phyloP scores from a whole-genome alignment of 2,329 filamentous ascomycete genomes.

The Fusarium sp. region DNA sequence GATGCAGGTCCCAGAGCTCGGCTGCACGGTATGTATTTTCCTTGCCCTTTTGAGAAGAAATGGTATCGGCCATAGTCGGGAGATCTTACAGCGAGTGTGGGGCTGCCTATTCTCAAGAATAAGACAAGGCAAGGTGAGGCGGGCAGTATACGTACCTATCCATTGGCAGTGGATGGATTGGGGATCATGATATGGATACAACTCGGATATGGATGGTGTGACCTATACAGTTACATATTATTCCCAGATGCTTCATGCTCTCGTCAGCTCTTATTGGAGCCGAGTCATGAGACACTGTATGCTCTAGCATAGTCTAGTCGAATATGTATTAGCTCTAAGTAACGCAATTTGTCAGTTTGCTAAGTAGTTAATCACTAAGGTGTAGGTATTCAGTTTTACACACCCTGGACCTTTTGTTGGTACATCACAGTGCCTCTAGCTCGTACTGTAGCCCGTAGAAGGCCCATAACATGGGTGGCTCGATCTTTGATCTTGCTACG shows the following conservation, averaged over 20 bases:
- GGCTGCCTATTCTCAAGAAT: slow-evolving; percentile 11
- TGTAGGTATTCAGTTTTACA: not conserved
- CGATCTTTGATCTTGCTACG: not conserved
- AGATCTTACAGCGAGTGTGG: slow-evolving; percentile 32
- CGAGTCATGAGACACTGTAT: slow-evolving; percentile 47
- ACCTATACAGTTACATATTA: slow-evolving; percentile 30
- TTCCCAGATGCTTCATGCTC: slow-evolving; percentile 27
- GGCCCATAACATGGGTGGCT: not conserved
- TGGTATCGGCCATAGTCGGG: slow-evolving; percentile 42
- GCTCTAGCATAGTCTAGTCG: slow-evolving; percentile 17
- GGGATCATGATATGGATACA: slow-evolving; percentile 17
- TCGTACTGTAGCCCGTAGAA: no score
- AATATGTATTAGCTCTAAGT: not conserved
- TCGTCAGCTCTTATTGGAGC: slow-evolving; percentile 22
- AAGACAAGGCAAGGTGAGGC: slow-evolving; percentile 14
- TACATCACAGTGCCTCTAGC: no score
- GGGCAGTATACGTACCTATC: slow-evolving; percentile 3
- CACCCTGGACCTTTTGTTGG: not conserved
- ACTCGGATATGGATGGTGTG: slow-evolving; percentile 29
- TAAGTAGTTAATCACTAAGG: no score
- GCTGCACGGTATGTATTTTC: slow-evolving; percentile 52
- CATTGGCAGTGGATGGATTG: slow-evolving; percentile 9
- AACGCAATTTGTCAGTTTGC: not conserved
- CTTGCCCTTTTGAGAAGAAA: slow-evolving; percentile 51
- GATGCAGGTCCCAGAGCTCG: slow-evolving; percentile 47